A percentile compares a stretch with the other conserved stretches of the same genome.
Evolutionary conservation across 495 filamentous ascomycete species (phyloP).

Genomic region (Parathielavia hyrcaniae): DNA sequence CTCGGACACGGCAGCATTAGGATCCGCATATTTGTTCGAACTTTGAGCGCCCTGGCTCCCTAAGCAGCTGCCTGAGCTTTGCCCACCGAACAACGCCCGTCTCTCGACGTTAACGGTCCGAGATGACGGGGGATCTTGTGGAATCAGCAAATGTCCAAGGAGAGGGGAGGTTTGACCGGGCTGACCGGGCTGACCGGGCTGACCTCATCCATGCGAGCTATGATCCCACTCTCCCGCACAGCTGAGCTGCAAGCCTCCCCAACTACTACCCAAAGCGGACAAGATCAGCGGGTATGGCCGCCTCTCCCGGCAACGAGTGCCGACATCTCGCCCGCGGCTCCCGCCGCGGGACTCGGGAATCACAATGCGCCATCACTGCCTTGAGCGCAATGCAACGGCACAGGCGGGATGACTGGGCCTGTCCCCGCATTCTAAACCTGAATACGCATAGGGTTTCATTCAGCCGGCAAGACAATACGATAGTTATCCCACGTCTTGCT

Average conservation of each 20-base stretch:
- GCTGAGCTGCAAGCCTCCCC: background rate
- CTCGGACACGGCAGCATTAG: too few species aligned
- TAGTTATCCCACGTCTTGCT: background rate
- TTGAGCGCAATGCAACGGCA: slow-evolving; percentile 4
- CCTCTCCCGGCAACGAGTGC: background rate
- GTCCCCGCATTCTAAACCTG: slow-evolving; percentile 1
- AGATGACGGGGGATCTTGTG: too few species aligned
- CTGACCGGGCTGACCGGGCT: background rate
- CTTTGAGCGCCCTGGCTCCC: too few species aligned
- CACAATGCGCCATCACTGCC: background rate
- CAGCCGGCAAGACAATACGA: slow-evolving; percentile 1
- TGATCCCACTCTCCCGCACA: background rate
- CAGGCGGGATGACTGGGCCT: background rate
- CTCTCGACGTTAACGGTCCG: too few species aligned
- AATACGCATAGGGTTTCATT: background rate
- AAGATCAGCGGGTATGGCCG: slow-evolving; percentile 8
- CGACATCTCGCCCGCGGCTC: slow-evolving; percentile 1
- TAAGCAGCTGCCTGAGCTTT: too few species aligned
- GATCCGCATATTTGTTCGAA: too few species aligned
- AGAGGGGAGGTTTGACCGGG: background rate
- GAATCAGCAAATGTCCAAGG: too few species aligned
- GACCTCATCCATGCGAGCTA: background rate
- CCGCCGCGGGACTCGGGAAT: background rate
- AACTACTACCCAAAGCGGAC: background rate
- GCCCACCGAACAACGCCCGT: too few species aligned